Base-by-base conservation (phyloP, 2,329 filamentous ascomycete genomes). In the Pseudocercospora ulei region DNA sequence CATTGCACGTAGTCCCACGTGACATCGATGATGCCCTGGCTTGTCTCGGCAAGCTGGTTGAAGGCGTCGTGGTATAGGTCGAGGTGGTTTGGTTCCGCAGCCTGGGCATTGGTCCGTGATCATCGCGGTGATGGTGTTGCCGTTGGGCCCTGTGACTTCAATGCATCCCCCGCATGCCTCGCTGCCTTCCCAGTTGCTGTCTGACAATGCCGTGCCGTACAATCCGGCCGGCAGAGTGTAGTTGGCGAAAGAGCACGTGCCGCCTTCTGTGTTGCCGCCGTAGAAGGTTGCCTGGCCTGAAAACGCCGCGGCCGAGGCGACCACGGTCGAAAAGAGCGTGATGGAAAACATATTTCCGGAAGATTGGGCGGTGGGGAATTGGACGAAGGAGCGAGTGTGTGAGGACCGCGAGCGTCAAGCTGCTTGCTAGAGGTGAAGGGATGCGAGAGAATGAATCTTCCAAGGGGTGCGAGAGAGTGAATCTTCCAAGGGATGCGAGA, bases 151-250 rank as follows among this genome's bases (percentile, higher is more conserved):
- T 2, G 67, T 75, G 20, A 82, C 73, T 35, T 67, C 58, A 7
- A 82, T 61, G 47, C 78, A 82, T 12, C 67, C 63, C 47, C 78
- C 78, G 52, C 78, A 82, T 46, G 72, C 64, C 26, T 63, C 66
- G 1, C 70, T 66, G 36, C 56, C 60, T 35, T 67, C 58, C 78
- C 78, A 82, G 49, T 68, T 70, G 2, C 65, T 61, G 24, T 68
- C 68, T 0, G 76, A 74, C 34, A 76, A 67, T 1, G 78, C 78
- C 6, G 75, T 76, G 39, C 78, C 78, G 50, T 65, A 73, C 39
- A 80, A 58, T 7, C 65, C 64, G 7, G 68, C 63, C 4, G 77
- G 76, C 16, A 81, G 62, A 2, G 68, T 76, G 62, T 79, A 80
- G 35, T 68, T 72, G 5, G 66, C 64, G 65, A 81, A 80, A 7